phyloP scores from a whole-genome alignment of 2,329 filamentous ascomycete genomes.

The Aspergillus pseudoviridinutans region DNA sequence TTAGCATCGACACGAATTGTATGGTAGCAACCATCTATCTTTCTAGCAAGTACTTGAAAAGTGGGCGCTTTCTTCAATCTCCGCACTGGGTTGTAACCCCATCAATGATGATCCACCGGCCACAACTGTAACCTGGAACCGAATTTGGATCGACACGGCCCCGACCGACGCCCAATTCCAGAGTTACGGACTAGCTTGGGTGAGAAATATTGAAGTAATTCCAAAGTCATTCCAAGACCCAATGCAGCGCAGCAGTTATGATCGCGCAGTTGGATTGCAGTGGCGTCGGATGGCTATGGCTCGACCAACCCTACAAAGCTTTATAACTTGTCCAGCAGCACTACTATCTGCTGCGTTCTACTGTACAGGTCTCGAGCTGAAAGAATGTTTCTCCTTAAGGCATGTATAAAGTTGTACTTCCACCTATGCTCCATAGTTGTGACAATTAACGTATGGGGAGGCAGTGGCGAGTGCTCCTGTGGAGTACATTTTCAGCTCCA shows the following conservation, averaged over 20 bases:
- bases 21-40: not conserved
- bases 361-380: not conserved
- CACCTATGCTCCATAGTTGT: not conserved
- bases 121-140: not conserved
- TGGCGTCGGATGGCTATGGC: not conserved
- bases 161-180: not conserved
- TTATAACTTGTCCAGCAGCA: not conserved
- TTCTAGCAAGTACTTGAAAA: too few relatives aligned
- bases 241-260: not conserved
- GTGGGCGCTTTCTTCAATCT: not conserved
- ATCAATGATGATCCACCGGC: not conserved
- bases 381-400: not conserved
- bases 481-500: not conserved
- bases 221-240: not conserved
- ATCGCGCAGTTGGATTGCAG: not conserved
- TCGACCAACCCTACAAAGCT: not conserved
- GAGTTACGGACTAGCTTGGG: not conserved
- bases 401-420: not conserved
- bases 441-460: not conserved
- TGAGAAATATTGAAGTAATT: not conserved
- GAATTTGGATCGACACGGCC: not conserved
- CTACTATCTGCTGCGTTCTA: not conserved
- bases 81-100: not conserved
- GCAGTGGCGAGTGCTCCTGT: not conserved
- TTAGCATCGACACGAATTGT: not conserved